Evolutionary conservation across 306 rosid species (phyloP).

Genomic region (Erythrophleum fordii): DNA sequence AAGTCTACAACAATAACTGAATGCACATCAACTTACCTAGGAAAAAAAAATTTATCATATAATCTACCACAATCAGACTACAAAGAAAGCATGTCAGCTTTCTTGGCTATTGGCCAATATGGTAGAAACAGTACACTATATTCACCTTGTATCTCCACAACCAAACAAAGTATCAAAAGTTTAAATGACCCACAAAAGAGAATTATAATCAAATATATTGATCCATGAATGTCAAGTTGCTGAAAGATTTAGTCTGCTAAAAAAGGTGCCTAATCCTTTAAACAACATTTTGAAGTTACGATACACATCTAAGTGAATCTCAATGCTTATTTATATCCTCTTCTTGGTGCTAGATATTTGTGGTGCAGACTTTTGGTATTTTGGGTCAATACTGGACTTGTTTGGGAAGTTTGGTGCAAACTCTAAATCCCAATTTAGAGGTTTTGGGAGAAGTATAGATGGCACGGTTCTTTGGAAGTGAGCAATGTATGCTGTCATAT

Average conservation of each 20-base stretch:
- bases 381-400: slow-evolving; percentile 17
- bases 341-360: neutral
- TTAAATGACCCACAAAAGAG: neutral
- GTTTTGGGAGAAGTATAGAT: slow-evolving; percentile 25
- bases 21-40: slow-evolving; percentile 27
- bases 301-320: neutral
- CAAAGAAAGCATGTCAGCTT: neutral
- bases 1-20: slow-evolving; percentile 2
- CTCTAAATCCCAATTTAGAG: neutral
- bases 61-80: neutral
- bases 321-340: neutral
- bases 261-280: neutral
- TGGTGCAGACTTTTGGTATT: neutral
- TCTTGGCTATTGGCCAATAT: slow-evolving; percentile 22
- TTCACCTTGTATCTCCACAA: neutral
- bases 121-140: too few relatives aligned
- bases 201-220: neutral
- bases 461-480: slow-evolving; percentile 19
- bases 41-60: slow-evolving; percentile 10
- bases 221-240: neutral
- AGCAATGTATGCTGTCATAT: slow-evolving; percentile 7
- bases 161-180: neutral
- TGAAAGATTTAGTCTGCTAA: slow-evolving; percentile 13
- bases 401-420: slow-evolving; percentile 24
- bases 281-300: neutral